Evolutionary conservation across 768 basidiomycete genomes (phyloP).

Genomic region (Chalciporus pseudorubinellus): DNA sequence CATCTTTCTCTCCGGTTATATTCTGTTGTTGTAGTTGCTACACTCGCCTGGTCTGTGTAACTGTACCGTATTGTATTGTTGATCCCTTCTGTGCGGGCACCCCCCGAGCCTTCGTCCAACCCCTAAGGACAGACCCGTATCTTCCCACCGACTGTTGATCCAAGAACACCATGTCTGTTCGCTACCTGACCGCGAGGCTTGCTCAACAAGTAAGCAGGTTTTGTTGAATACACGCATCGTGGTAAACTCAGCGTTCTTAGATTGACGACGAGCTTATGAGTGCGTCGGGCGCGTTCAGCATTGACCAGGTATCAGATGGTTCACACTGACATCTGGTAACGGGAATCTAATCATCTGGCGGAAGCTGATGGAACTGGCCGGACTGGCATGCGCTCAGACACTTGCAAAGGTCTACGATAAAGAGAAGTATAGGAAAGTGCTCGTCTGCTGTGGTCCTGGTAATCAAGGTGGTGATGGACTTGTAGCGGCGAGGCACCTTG

Average conservation of each 20-base stretch:
- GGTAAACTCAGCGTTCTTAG: conserved; percentile 35
- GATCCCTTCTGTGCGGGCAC: not conserved
- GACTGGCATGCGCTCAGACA: conserved; percentile 88
- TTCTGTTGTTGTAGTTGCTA: conserved; percentile 1
- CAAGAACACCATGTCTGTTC: conserved; percentile 44
- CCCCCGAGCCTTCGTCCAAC: not conserved
- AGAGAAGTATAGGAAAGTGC: conserved; percentile 66
- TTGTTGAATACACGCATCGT: not conserved
- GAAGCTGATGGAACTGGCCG: conserved; percentile 95
- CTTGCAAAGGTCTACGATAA: conserved; percentile 74
- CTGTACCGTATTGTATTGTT: conserved; percentile 3
- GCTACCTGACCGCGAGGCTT: conserved; percentile 67
- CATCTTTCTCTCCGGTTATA: not conserved
- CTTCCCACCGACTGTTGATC: not conserved
- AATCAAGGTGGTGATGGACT: conserved; percentile 98
- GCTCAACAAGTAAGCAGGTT: conserved; percentile 62
- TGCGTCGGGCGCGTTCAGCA: conserved; percentile 82
- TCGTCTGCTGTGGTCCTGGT: conserved; percentile 97
- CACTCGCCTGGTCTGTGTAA: conserved; percentile 1
- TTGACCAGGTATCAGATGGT: conserved; percentile 70
- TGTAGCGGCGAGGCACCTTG: conserved; percentile 92
- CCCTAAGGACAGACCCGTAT: not conserved
- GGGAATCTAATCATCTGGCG: not conserved
- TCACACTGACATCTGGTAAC: not conserved
- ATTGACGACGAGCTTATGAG: conserved; percentile 96